These are phyloP conservation scores for Strobilomyces confusus DNA, from an alignment of 768 basidiomycete species.

Conservation along the genomic window DNA sequence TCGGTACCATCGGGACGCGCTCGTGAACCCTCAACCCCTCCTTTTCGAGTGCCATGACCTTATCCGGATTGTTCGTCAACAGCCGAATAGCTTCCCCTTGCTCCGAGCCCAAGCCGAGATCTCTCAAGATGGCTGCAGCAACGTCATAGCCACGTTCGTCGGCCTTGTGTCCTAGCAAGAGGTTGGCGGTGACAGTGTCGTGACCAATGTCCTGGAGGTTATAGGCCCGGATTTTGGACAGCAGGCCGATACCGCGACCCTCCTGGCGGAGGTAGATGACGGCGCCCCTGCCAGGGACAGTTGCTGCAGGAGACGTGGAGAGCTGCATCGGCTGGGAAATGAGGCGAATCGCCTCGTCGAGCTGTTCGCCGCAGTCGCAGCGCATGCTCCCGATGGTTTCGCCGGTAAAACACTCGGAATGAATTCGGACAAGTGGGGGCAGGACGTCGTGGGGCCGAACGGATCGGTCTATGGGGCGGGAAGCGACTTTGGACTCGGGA, in stretches of 20 bases:
- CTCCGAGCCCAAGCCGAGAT: slow-evolving; percentile 70
- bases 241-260: slow-evolving; percentile 92
- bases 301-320: slow-evolving; percentile 33
- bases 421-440: slow-evolving; percentile 86
- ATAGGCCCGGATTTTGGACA: slow-evolving; percentile 96
- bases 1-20: slow-evolving; percentile 91
- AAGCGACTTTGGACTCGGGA: slow-evolving; percentile 46
- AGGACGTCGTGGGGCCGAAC: slow-evolving; percentile 38
- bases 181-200: slow-evolving; percentile 97
- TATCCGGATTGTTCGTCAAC: slow-evolving; percentile 98
- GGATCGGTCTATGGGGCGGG: slow-evolving; percentile 29
- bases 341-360: slow-evolving; percentile 93
- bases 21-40: slow-evolving; percentile 80
- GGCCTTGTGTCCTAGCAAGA: slow-evolving; percentile 90
- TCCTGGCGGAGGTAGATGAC: slow-evolving; percentile 96
- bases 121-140: slow-evolving; percentile 84
- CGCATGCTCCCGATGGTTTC: slow-evolving; percentile 98
- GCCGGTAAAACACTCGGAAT: slow-evolving; percentile 98
- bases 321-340: slow-evolving; percentile 69
- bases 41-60: slow-evolving; percentile 79
- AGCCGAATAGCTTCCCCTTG: slow-evolving; percentile 61
- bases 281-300: slow-evolving; percentile 82
- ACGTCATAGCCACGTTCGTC: slow-evolving; percentile 93
- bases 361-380: slow-evolving; percentile 97
- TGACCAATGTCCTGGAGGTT: slow-evolving; percentile 97